Evolutionary conservation across 495 filamentous ascomycete species (phyloP), one percentile per base, ranked within the genome.

Genomic region (Penicillium dipodomyicola): DNA sequence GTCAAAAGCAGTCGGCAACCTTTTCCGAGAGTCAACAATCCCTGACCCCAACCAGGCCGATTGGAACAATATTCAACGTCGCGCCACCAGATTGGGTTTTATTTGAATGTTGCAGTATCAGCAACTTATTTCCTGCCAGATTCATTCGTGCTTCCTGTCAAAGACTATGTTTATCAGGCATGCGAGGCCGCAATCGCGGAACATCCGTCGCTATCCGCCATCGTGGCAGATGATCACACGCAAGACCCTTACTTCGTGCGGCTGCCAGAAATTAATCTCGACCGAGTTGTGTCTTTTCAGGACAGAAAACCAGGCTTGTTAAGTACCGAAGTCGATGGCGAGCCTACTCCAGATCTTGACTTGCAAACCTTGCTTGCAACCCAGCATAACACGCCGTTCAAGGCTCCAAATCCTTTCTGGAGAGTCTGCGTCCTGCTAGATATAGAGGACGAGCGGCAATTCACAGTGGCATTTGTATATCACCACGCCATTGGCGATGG

Each of bases 21-120:
- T 32, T 27, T 43, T 52, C 50, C 50, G 37, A 7, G 22, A 14
- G 10, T 41, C 37, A 52, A 29, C 50, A 30, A 52, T 25, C n/a
- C n/a, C 40, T 40, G 15, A 61, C 37, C 59, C 48, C 25, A 14
- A 14, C 12, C 45, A 77, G 78, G 79, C 27, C 47, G 39, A 19
- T 53, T 78, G 52, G 77, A 82, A 63, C 68, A 67, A 47, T 78
- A 65, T 64, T 79, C 71, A 15, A 78, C 75, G 0, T 54, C 67
- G 17, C 70, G 77, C 12, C 75, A 81, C 45, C 62, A 71, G 14
- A 49, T 79, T 1, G 55, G 64, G n/a, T 76, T 78, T 46, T 82
- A 81, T 55, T 54, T 67, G 49, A 81, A 79, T 49, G 72, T 78
- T 25, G 70, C 56, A 1, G 49, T 74, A 6, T 59, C 76, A 27